Percentiles rank a stretch among this genome's conserved stretches.
phyloP scores from a whole-genome alignment of 2,329 filamentous ascomycete genomes.

The Xylaria sp. region DNA sequence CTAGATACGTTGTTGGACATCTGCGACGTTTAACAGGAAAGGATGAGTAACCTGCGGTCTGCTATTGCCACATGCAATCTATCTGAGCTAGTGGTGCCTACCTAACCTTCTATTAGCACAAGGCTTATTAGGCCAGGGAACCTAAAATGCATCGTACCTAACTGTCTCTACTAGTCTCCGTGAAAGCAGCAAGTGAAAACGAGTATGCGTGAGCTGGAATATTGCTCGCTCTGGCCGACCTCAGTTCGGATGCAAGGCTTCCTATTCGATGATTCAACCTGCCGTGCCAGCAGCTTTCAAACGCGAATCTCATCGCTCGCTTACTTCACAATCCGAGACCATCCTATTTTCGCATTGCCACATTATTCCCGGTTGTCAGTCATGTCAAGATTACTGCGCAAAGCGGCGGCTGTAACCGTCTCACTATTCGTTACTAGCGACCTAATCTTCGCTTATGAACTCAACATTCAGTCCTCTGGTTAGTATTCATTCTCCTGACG shows the following conservation, averaged over 20 bases:
- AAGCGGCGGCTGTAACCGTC: conserved; percentile 37
- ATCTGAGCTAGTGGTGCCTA: conserved; percentile 6
- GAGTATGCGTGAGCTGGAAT: background rate
- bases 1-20: background rate
- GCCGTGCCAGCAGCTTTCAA: conserved; percentile 1
- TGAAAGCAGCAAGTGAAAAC: background rate
- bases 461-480: conserved; percentile 47
- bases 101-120: conserved; percentile 6
- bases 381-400: conserved; percentile 42
- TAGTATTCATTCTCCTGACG: conserved; percentile 1
- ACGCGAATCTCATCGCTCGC: background rate
- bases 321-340: background rate
- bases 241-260: background rate
- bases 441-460: conserved; percentile 42
- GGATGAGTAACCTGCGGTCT: conserved; percentile 9
- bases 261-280: background rate
- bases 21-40: background rate
- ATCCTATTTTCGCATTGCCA: background rate
- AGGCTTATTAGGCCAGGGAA: conserved; percentile 2
- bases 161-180: conserved; percentile 10
- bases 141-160: conserved; percentile 20
- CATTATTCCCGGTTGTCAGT: conserved; percentile 17
- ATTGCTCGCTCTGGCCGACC: background rate
- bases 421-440: conserved; percentile 27
- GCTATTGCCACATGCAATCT: background rate